phyloP scores from a whole-genome alignment of 1,284 basidiomycete species.

The Cerioporus squamosus region DNA sequence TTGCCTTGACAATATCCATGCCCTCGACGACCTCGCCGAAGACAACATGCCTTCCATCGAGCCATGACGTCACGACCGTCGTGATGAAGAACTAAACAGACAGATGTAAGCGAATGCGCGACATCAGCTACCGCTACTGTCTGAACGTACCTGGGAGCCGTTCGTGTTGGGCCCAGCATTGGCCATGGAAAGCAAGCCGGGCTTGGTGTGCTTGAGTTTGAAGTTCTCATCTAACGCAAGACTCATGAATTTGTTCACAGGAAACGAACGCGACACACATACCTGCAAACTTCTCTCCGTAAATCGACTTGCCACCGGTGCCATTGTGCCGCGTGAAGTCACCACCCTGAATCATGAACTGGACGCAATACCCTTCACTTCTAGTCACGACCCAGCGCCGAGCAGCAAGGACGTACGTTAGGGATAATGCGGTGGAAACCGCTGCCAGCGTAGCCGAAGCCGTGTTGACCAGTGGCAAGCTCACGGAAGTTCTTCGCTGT shows the following conservation, averaged over 20 bases:
- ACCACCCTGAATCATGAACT: slow-evolving; percentile 89
- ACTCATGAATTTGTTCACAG: too few species aligned
- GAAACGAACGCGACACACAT: slow-evolving; percentile 24
- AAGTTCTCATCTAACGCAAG: slow-evolving; percentile 82
- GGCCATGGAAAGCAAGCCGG: slow-evolving; percentile 92
- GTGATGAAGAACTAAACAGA: slow-evolving; percentile 81
- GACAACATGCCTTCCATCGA: slow-evolving; percentile 82
- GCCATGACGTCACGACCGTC: slow-evolving; percentile 78
- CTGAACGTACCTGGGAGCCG: slow-evolving; percentile 60
- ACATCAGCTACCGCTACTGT: too few species aligned
- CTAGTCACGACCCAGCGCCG: neutral
- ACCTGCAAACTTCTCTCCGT: slow-evolving; percentile 82
- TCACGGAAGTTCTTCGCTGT: slow-evolving; percentile 85
- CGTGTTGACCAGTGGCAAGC: slow-evolving; percentile 80
- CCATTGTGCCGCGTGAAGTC: slow-evolving; percentile 62
- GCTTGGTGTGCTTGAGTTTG: slow-evolving; percentile 73
- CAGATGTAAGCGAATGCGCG: neutral
- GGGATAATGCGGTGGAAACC: slow-evolving; percentile 88
- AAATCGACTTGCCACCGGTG: slow-evolving; percentile 89
- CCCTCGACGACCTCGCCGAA: slow-evolving; percentile 86
- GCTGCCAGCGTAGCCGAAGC: slow-evolving; percentile 68
- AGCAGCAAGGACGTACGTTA: slow-evolving; percentile 39
- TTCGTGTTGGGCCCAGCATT: slow-evolving; percentile 77
- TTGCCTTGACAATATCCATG: slow-evolving; percentile 75
- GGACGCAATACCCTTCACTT: neutral